Evolutionary conservation across 805 yeast species (phyloP).

Genomic region (Lipomyces starkeyi): DNA sequence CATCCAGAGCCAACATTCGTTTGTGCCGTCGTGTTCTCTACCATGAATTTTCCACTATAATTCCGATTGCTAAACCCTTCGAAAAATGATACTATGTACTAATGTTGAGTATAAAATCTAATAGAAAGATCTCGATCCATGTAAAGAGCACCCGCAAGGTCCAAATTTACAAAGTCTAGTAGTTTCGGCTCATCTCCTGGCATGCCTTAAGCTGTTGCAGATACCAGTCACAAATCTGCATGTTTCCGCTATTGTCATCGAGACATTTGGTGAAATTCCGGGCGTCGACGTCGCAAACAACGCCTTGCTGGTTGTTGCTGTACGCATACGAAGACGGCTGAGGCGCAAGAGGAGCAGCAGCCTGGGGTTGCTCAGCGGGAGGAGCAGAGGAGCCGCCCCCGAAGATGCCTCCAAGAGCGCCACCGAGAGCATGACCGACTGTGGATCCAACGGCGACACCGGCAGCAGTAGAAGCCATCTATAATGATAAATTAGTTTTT

Average conservation of each 20-base stretch:
- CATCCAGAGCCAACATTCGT: neutral
- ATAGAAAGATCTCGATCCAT: neutral
- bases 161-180: conserved; percentile 51
- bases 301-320: conserved; percentile 54
- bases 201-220: conserved; percentile 97
- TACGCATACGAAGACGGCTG: conserved; percentile 46
- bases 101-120: neutral
- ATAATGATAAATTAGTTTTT: neutral
- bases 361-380: conserved; percentile 57
- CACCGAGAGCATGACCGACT: conserved; percentile 95
- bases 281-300: conserved; percentile 89
- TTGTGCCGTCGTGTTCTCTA: neutral
- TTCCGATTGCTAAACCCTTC: neutral
- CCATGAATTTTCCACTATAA: neutral
- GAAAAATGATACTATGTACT: neutral
- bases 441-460: conserved; percentile 99
- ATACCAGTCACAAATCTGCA: conserved; percentile 96
- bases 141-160: conserved; percentile 1
- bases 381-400: conserved; percentile 72
- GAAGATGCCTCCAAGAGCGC: conserved; percentile 87
- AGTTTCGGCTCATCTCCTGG: conserved; percentile 88
- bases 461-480: conserved; percentile 99
- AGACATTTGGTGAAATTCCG: conserved; percentile 94
- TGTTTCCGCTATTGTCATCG: conserved; percentile 91
- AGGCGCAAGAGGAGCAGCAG: conserved; percentile 52